Evolutionary conservation across 2,329 filamentous ascomycete species (phyloP), one percentile per base, ranked within the genome.

Genomic region (Cladosporium sp.): DNA sequence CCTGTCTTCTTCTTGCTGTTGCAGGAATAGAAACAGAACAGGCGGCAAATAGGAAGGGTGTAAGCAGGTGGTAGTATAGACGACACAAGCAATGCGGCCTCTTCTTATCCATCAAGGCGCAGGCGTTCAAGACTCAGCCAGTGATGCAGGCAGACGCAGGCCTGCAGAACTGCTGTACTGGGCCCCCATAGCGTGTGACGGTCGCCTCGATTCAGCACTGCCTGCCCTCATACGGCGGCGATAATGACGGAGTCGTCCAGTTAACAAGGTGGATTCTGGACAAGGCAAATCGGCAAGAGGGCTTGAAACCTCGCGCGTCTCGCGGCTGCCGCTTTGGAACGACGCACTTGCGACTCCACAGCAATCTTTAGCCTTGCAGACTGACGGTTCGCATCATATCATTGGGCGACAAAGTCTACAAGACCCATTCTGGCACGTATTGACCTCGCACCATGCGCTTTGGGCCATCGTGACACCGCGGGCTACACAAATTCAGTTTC

Each of bases 131-230:
- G n/a, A 50, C 37, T 33, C 23, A 49, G 35, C 37, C 26, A 14
- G 18, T 33, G 52, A 21, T 61, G 14, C 40, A 35, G 37, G 28
- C 28, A 21, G 4, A 26, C 10, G 52, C 29, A 62, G 44, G 40
- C 23, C 59, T 49, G 49, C 60, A 49, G 60, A 1, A 28, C 33
- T 40, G 26, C 31, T 50, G 49, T n/a, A 40, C 46, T 11, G 18
- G 26, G 31, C 26, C 28, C 57, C 26, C 31, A 62, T 28, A 18
- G 31, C 46, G 49, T 53, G 49, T 18, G 49, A 40, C 31, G 40
- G 21, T 53, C 49, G 60, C 60, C 60, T 62, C 23, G 49, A 40
- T 55, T n/a, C n/a, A 52, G 31, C 31, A 40, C 46, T 62, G 46
- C n/a, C 49, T 44, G 29, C 31, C 21, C 46, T 50, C 49, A 21